These are phyloP conservation scores for Crithidia fasciculata DNA, from an alignment of 208 protist genomes.

Conservation along the genomic window DNA sequence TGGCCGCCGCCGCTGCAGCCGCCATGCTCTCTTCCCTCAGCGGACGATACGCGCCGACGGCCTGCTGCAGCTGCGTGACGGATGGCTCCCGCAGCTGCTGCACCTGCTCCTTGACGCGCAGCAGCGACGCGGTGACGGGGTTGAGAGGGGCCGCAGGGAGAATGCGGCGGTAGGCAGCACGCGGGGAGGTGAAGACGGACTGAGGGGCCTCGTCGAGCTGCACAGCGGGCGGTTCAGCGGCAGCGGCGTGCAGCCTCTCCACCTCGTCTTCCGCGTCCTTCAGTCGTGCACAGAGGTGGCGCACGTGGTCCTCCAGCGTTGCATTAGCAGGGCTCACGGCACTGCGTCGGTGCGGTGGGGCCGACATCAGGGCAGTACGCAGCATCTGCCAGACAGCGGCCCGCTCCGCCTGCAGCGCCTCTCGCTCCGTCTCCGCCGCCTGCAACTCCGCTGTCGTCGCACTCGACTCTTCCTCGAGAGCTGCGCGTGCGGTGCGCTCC, in stretches of 20 bases:
- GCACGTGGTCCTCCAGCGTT: slow-evolving; percentile 24
- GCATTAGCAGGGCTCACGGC: slow-evolving; percentile 2
- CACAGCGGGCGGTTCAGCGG: not conserved
- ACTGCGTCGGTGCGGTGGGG: not conserved
- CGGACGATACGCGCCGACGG: slow-evolving; percentile 21
- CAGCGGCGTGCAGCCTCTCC: not conserved
- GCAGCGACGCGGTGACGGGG: slow-evolving; percentile 48
- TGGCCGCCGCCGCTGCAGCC: not conserved
- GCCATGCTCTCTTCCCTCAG: slow-evolving; percentile 10
- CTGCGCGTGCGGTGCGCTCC: slow-evolving; percentile 9
- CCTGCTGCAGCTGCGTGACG: slow-evolving; percentile 13
- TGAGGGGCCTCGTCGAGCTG: not conserved
- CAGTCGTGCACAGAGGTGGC: slow-evolving; percentile 15
- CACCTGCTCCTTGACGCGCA: slow-evolving; percentile 61
- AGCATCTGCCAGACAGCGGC: slow-evolving; percentile 15
- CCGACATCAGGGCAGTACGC: not conserved
- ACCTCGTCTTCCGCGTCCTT: slow-evolving; percentile 5
- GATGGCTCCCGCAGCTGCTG: slow-evolving; percentile 45
- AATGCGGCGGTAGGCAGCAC: slow-evolving; percentile 41
- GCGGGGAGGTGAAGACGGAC: not conserved
- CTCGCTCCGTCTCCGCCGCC: slow-evolving; percentile 5
- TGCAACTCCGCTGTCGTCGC: slow-evolving; percentile 1
- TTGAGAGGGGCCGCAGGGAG: slow-evolving; percentile 40
- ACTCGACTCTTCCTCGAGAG: slow-evolving; percentile 23
- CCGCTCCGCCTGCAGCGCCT: slow-evolving; percentile 17